phyloP scores from a whole-genome alignment of 441 rosid genomes.

The Croton laevigatus region DNA sequence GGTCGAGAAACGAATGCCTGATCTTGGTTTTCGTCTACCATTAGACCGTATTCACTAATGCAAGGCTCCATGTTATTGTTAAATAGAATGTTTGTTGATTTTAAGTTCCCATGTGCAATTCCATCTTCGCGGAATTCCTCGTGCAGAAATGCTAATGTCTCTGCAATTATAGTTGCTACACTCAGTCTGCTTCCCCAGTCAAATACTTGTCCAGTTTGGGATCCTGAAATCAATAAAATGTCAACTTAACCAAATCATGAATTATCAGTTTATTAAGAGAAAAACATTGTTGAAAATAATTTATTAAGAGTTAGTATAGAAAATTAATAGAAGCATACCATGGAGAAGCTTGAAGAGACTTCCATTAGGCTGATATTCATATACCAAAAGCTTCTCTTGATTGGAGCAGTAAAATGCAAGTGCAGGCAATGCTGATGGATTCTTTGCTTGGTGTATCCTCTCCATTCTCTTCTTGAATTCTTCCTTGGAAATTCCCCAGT shows the following conservation, averaged over 20 bases:
- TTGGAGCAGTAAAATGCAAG: conserved; percentile 54
- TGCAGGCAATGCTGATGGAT: conserved; percentile 43
- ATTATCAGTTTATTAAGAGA: too few relatives aligned
- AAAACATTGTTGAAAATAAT: too few relatives aligned
- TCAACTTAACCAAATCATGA: not conserved
- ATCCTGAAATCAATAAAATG: conserved; percentile 37
- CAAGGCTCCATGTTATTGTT: conserved; percentile 47
- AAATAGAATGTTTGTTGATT: conserved; percentile 58
- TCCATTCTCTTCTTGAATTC: conserved; percentile 47
- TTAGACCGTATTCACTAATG: conserved; percentile 57
- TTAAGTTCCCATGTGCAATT: conserved; percentile 63
- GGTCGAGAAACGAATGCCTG: conserved; percentile 24
- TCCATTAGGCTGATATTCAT: conserved; percentile 50
- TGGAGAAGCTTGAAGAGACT: conserved; percentile 60
- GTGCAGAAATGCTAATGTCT: conserved; percentile 49
- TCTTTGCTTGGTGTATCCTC: conserved; percentile 41
- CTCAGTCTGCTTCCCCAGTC: conserved; percentile 60
- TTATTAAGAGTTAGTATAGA: too few relatives aligned
- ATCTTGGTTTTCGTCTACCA: conserved; percentile 33
- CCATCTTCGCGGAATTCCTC: conserved; percentile 39
- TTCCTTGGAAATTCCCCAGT: conserved; percentile 33
- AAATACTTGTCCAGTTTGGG: conserved; percentile 34
- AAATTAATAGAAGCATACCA: conserved; percentile 29
- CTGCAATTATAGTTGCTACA: conserved; percentile 38
- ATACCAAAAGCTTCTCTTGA: conserved; percentile 57